Conservation (phyloP, 2,329 filamentous ascomycete genomes). For the Xylaria sp. region DNA sequence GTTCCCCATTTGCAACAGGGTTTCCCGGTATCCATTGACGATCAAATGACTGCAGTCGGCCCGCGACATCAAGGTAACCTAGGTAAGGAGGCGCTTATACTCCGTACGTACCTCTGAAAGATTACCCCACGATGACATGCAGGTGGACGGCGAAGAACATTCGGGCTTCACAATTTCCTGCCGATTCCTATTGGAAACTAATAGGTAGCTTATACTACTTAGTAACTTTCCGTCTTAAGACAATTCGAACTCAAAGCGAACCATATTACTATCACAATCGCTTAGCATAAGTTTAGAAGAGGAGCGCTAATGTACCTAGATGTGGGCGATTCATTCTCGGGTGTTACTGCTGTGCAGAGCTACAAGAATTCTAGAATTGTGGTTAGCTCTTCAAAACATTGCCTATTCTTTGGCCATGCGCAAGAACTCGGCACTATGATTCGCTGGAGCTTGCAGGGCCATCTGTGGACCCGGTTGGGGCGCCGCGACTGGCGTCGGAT, state of each 20-base stretch:
- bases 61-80: constrained; percentile 1
- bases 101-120: no score
- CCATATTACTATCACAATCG: neutral
- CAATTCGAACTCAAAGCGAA: no score
- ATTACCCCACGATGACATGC: constrained; percentile 31
- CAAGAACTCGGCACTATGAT: constrained; percentile 24
- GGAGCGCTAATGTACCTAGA: no score
- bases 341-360: neutral
- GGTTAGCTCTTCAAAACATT: neutral
- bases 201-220: neutral
- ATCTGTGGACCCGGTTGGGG: constrained; percentile 6
- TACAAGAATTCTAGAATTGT: neutral
- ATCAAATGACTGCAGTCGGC: constrained; percentile 14
- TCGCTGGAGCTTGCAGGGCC: constrained; percentile 31
- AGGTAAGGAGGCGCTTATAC: neutral
- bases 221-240: neutral
- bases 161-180: no score
- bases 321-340: neutral
- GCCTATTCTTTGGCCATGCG: constrained; percentile 31
- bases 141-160: constrained; percentile 5
- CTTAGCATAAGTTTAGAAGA: neutral
- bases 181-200: neutral
- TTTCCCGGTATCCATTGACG: neutral
- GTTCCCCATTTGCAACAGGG: neutral
- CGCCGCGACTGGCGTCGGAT: neutral